Evolutionary conservation across 2,329 filamentous ascomycete species (phyloP).

Genomic region (Fusarium pseudonygamai): DNA sequence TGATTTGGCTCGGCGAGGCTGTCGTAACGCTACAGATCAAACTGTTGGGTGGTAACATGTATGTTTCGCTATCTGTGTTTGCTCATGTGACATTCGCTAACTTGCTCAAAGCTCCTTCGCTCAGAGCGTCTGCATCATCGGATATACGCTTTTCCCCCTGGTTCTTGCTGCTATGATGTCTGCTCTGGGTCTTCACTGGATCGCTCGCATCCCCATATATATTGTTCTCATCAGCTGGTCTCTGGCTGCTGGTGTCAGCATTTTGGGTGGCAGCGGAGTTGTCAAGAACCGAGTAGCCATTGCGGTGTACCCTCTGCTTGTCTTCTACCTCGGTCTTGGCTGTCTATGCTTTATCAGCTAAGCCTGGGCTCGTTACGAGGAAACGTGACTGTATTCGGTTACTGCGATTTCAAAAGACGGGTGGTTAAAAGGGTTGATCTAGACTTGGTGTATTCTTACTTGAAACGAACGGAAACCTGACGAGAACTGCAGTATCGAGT

Average conservation of each 20-base stretch:
- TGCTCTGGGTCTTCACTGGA: constrained; percentile 79
- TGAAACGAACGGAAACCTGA: constrained; percentile 7
- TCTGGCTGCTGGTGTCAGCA: constrained; percentile 93
- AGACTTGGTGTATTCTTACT: constrained; percentile 32
- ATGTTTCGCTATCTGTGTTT: constrained; percentile 52
- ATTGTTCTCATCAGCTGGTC: constrained; percentile 90
- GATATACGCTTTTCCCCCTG: constrained; percentile 96
- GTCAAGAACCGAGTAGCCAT: constrained; percentile 94
- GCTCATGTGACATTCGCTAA: constrained; percentile 30
- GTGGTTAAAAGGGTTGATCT: constrained; percentile 16
- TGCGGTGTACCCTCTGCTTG: constrained; percentile 92
- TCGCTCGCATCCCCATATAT: constrained; percentile 90
- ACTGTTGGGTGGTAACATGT: constrained; percentile 96
- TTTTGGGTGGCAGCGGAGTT: constrained; percentile 93
- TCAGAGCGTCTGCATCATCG: constrained; percentile 97
- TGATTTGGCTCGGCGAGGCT: constrained; percentile 96
- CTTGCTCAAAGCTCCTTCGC: constrained; percentile 81
- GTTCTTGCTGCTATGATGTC: constrained; percentile 93
- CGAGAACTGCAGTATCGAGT: constrained; percentile 23
- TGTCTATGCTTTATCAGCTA: constrained; percentile 98
- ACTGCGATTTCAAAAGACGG: background rate
- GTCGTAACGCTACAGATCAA: constrained; percentile 99
- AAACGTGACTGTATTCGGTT: background rate
- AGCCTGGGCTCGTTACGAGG: background rate
- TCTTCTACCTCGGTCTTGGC: constrained; percentile 93